Evolutionary conservation across 2,329 filamentous ascomycete genomes (phyloP), one percentile per base, ranked within the genome.

Genomic region (Botryotinia convoluta): DNA sequence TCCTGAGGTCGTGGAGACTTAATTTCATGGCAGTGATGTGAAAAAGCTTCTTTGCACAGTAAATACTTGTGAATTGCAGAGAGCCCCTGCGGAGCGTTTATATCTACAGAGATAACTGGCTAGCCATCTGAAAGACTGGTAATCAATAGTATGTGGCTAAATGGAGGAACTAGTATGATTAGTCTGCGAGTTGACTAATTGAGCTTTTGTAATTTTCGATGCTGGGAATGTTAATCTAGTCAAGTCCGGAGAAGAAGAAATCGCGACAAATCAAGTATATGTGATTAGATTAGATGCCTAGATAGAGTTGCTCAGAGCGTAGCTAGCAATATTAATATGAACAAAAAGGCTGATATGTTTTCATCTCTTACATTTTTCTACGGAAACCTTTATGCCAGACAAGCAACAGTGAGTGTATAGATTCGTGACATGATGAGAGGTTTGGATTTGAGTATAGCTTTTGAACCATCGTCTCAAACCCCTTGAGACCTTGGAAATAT

Each of bases 401-500:
- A 57, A 9, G 14, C 3, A 29, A 54, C 5, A 29, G 6, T n/a
- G 26, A 14, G 48, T 12, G 48, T 14, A 14, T 14, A n/a, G 26
- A 51, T 51, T 51, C 48, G 12, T 51, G 5, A 51, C 4, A 51
- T 10, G 26, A n/a, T 51, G 48, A 54, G 22, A n/a, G 20, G 20
- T 14, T n/a, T 54, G 12, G 12, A 20, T 14, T 54, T n/a, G 26
- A n/a, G 48, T 2, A 16, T 54, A n/a, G 48, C 26, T 14, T n/a
- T 54, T 54, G 12, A 51, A 51, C 5, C 22, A 51, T 6, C 0
- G 4, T n/a, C 3, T n/a, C 26, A 14, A 51, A 14, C 10, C 1
- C 9, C 12, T n/a, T n/a, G 48, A n/a, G 4, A n/a, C 1, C 10
- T 26, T n/a, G 12, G 0, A 51, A 5, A 51, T n/a, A n/a, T n/a